Percentiles rank a stretch among this genome's conserved stretches.
Evolutionary conservation across 441 rosid genomes (phyloP).

Genomic region (Adansonia rubrostipa): DNA sequence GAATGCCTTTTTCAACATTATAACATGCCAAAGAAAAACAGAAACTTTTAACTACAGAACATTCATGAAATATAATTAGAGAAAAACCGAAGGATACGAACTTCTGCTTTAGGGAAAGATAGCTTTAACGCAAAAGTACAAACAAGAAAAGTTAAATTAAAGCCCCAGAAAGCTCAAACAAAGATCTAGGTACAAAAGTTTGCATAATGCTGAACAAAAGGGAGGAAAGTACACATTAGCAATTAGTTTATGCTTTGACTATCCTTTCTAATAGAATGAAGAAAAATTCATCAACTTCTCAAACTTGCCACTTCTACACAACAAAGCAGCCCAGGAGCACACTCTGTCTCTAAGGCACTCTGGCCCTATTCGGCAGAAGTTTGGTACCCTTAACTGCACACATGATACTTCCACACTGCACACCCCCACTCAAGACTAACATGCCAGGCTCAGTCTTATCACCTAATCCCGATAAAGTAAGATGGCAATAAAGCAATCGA

Average conservation of each 20-base stretch:
- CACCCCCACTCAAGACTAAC: neutral
- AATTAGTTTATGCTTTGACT: neutral
- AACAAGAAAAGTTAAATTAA: slow-evolving; percentile 11
- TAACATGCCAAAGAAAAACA: slow-evolving; percentile 13
- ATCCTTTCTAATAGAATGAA: neutral
- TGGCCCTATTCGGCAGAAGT: neutral
- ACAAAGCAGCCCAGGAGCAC: neutral
- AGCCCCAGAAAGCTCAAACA: neutral
- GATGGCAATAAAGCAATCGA: neutral
- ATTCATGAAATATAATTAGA: slow-evolving; percentile 12
- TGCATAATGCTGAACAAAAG: neutral
- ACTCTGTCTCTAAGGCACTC: neutral
- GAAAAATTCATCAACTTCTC: neutral
- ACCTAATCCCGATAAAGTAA: neutral
- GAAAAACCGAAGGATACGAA: neutral
- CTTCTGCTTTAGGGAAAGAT: neutral
- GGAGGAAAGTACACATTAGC: neutral
- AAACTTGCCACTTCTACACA: neutral
- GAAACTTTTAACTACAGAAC: slow-evolving; percentile 7
- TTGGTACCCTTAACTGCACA: neutral
- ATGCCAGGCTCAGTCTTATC: neutral
- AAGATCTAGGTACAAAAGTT: slow-evolving; percentile 10
- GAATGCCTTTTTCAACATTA: slow-evolving; percentile 26
- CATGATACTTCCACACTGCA: neutral
- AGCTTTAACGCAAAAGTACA: neutral